Evolutionary conservation across 176 grass and related monocot genomes (phyloP).

Genomic region (Aegilops tauschii): DNA sequence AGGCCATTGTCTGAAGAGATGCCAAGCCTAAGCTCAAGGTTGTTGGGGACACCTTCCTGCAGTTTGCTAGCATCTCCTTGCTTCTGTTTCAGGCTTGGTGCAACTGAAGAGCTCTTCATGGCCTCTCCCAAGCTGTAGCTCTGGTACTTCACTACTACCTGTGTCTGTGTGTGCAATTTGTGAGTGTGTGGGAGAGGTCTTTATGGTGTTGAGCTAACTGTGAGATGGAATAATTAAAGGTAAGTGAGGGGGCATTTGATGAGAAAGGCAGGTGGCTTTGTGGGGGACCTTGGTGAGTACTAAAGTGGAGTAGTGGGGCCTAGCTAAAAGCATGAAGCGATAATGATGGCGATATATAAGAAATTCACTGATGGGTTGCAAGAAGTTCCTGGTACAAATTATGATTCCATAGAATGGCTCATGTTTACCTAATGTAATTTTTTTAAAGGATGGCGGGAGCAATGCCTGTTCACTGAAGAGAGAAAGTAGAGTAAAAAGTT

Average conservation of each 20-base stretch:
- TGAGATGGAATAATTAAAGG: slow-evolving; percentile 49
- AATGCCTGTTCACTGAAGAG: background rate
- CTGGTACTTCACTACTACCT: background rate
- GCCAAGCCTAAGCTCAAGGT: slow-evolving; percentile 70
- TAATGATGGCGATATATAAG: slow-evolving; percentile 15
- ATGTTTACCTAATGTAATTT: background rate
- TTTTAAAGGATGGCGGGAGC: background rate
- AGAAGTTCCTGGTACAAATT: background rate
- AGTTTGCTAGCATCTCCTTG: slow-evolving; percentile 3
- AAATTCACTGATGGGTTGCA: slow-evolving; percentile 14
- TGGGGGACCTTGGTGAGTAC: slow-evolving; percentile 40
- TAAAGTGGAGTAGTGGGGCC: slow-evolving; percentile 51
- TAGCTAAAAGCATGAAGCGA: slow-evolving; percentile 28
- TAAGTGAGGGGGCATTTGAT: slow-evolving; percentile 23
- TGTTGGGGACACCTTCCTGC: slow-evolving; percentile 14
- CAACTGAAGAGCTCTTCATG: slow-evolving; percentile 47
- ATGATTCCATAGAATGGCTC: background rate
- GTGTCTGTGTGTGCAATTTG: background rate
- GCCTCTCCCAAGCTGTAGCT: slow-evolving; percentile 19
- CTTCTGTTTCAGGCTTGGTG: slow-evolving; percentile 34
- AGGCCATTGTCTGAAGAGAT: slow-evolving; percentile 47
- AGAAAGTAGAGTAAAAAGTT: background rate
- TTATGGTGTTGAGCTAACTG: slow-evolving; percentile 51
- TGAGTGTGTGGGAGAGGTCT: slow-evolving; percentile 32
- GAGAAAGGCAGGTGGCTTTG: slow-evolving; percentile 60